Evolutionary conservation across 176 grass and related monocot genomes (phyloP).

Genomic region (Panicum miliaceum): DNA sequence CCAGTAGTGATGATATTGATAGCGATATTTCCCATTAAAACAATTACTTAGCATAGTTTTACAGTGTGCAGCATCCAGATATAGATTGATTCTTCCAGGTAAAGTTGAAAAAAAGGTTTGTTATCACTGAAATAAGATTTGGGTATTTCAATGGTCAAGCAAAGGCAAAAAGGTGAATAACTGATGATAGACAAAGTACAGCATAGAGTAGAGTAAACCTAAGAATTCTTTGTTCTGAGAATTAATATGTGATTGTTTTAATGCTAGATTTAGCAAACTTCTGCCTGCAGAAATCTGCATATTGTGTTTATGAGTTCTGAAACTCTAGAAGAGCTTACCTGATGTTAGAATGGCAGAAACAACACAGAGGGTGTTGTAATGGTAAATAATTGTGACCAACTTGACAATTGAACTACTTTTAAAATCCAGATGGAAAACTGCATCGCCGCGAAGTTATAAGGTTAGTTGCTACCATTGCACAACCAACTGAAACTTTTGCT

Average conservation of each 20-base stretch:
- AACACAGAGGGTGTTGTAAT: background rate
- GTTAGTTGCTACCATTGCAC: background rate
- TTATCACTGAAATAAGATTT: no score
- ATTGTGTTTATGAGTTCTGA: background rate
- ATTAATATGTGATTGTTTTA: background rate
- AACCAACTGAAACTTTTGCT: background rate
- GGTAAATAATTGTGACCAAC: background rate
- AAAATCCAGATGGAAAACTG: no score
- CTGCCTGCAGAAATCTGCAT: background rate
- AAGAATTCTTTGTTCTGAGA: background rate
- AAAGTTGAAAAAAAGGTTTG: no score
- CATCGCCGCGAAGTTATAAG: no score
- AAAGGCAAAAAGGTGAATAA: background rate
- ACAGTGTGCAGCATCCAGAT: no score
- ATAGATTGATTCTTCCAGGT: no score
- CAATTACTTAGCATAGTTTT: no score
- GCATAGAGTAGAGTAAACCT: background rate
- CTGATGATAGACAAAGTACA: background rate
- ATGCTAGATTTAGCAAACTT: background rate
- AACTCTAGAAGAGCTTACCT: background rate
- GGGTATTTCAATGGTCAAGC: background rate
- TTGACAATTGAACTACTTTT: background rate
- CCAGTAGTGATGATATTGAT: background rate
- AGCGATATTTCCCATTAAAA: background rate
- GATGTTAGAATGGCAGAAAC: background rate